Evolutionary conservation across 495 filamentous ascomycete genomes (phyloP).

Genomic region (Haplographium delicatum): DNA sequence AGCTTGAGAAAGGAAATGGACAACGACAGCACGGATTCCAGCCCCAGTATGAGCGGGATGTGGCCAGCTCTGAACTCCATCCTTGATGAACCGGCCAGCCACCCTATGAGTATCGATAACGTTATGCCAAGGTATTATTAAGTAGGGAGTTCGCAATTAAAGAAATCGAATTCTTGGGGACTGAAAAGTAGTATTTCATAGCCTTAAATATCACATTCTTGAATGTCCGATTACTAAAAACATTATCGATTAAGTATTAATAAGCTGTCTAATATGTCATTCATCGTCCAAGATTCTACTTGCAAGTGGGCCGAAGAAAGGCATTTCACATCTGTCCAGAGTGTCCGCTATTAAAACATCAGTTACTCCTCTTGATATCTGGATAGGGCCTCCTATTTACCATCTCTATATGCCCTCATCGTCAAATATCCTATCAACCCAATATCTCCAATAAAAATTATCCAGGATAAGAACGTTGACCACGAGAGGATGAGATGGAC

Average conservation of each 20-base stretch:
- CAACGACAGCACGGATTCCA: slow-evolving; percentile 15
- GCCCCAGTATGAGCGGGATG: slow-evolving; percentile 9
- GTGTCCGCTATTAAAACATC: slow-evolving; percentile 59
- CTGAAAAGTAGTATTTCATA: too few species aligned
- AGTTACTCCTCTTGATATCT: slow-evolving; percentile 16
- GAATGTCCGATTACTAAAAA: too few species aligned
- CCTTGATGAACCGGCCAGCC: slow-evolving; percentile 1
- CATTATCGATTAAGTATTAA: slow-evolving; percentile 20
- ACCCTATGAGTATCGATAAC: slow-evolving; percentile 6
- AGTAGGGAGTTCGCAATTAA: too few species aligned
- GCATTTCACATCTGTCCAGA: slow-evolving; percentile 76
- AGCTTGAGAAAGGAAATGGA: slow-evolving; percentile 52
- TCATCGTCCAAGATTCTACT: slow-evolving; percentile 92
- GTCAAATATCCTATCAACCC: slow-evolving; percentile 71
- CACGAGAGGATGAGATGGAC: slow-evolving; percentile 82
- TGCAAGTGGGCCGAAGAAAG: slow-evolving; percentile 77
- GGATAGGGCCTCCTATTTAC: slow-evolving; percentile 32
- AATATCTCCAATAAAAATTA: slow-evolving; percentile 71
- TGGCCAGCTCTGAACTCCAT: slow-evolving; percentile 8
- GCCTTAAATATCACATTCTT: too few species aligned
- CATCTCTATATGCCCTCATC: slow-evolving; percentile 77
- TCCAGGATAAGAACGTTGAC: slow-evolving; percentile 77
- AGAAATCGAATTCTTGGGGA: too few species aligned
- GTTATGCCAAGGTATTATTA: too few species aligned
- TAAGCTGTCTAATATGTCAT: too few species aligned